phyloP scores from a whole-genome alignment of 208 protist genomes.

The Acanthamoeba sp. region DNA sequence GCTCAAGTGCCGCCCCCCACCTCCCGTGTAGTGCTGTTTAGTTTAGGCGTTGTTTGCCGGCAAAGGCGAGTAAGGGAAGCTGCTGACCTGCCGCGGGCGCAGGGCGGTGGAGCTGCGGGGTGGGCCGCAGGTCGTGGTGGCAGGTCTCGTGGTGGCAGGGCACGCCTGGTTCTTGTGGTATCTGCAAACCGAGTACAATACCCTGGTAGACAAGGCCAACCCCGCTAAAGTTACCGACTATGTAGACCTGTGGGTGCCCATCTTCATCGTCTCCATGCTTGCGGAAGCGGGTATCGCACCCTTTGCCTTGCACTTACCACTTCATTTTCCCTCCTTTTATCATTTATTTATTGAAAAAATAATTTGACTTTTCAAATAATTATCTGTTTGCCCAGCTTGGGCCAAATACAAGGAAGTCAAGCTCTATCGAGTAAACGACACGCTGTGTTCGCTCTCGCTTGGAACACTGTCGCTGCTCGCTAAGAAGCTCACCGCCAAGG shows the following conservation, averaged over 20 bases:
- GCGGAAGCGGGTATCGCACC: neutral
- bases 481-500: conserved; percentile 22
- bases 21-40: too few relatives aligned
- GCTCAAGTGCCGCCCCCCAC: too few relatives aligned
- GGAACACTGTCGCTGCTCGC: conserved; percentile 15
- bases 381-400: neutral
- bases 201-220: conserved; percentile 1
- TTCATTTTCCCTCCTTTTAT: neutral
- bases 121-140: conserved; percentile 1
- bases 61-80: too few relatives aligned
- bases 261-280: conserved; percentile 45
- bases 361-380: too few relatives aligned
- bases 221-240: neutral
- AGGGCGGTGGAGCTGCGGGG: neutral
- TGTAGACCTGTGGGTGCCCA: conserved; percentile 47
- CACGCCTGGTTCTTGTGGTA: conserved; percentile 59
- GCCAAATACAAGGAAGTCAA: neutral
- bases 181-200: conserved; percentile 44
- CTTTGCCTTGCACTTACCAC: neutral
- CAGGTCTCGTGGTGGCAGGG: conserved; percentile 21
- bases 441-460: conserved; percentile 10
- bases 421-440: conserved; percentile 42
- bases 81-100: too few relatives aligned
- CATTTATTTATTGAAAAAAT: too few relatives aligned
- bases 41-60: too few relatives aligned